Evolutionary conservation across 768 basidiomycete species (phyloP).

Genomic region (Pisolithus orientalis): DNA sequence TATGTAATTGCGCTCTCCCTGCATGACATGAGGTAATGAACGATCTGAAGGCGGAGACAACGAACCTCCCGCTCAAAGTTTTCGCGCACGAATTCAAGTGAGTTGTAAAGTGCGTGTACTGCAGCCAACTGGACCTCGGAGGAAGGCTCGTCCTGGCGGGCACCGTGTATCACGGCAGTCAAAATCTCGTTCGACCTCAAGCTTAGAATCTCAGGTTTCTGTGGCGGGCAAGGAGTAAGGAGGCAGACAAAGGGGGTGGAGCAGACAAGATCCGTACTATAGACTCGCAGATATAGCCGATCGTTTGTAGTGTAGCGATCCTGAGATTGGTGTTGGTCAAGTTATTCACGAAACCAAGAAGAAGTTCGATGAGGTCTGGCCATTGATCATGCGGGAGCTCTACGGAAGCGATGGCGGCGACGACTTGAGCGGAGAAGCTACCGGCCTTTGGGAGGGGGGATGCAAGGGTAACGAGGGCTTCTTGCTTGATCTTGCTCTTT

Average conservation of each 20-base stretch:
- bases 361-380: slow-evolving; percentile 82
- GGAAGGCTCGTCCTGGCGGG: slow-evolving; percentile 91
- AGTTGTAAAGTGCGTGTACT: slow-evolving; percentile 88
- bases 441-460: slow-evolving; percentile 70
- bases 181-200: slow-evolving; percentile 93
- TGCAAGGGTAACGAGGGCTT: slow-evolving; percentile 75
- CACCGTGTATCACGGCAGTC: slow-evolving; percentile 97
- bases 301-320: slow-evolving; percentile 87
- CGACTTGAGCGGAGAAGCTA: slow-evolving; percentile 85
- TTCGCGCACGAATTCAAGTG: slow-evolving; percentile 93
- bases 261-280: slow-evolving; percentile 58
- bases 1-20: slow-evolving; percentile 99
- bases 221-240: slow-evolving; percentile 4
- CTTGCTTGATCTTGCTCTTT: slow-evolving; percentile 81
- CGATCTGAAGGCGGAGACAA: slow-evolving; percentile 8
- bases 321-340: slow-evolving; percentile 63
- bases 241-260: not conserved
- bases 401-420: slow-evolving; percentile 89
- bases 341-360: slow-evolving; percentile 84
- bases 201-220: slow-evolving; percentile 92
- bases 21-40: slow-evolving; percentile 6
- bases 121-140: slow-evolving; percentile 89
- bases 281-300: slow-evolving; percentile 95
- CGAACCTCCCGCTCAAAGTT: slow-evolving; percentile 96
- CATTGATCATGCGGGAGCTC: slow-evolving; percentile 87